Evolutionary conservation across 192 early-diverging fungal genomes (phyloP).

Genomic region (Mycoemilia scoparia): DNA sequence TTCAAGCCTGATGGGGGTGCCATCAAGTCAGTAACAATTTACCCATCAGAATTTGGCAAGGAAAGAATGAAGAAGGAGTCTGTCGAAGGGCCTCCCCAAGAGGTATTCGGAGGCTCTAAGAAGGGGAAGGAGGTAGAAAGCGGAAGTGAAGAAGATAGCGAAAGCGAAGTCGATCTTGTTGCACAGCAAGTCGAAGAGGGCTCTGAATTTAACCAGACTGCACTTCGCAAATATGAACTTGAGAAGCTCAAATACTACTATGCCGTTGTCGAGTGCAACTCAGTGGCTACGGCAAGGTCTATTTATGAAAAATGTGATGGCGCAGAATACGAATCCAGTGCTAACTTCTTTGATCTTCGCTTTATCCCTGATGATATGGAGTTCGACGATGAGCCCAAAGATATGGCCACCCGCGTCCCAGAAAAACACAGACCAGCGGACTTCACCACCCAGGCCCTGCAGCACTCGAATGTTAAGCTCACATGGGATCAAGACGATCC

Average conservation of each 20-base stretch:
- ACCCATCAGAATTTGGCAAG: conserved; percentile 58
- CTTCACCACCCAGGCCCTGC: conserved; percentile 63
- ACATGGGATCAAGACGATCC: conserved; percentile 94
- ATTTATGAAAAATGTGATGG: conserved; percentile 78
- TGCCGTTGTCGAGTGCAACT: conserved; percentile 86
- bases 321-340: conserved; percentile 72
- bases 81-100: conserved; percentile 21
- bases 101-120: conserved; percentile 10
- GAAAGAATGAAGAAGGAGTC: conserved; percentile 34
- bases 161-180: conserved; percentile 11
- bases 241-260: conserved; percentile 84
- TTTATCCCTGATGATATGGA: conserved; percentile 81
- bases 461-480: conserved; percentile 82
- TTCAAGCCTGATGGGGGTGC: conserved; percentile 60
- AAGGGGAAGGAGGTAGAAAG: conserved; percentile 9
- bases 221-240: conserved; percentile 78
- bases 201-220: conserved; percentile 65
- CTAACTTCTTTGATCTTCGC: conserved; percentile 86
- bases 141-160: conserved; percentile 14
- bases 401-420: conserved; percentile 37
- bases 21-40: conserved; percentile 63
- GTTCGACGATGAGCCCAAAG: conserved; percentile 59
- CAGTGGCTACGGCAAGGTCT: conserved; percentile 54
- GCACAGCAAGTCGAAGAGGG: conserved; percentile 33
- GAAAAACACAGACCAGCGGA: conserved; percentile 48